These are phyloP conservation scores for Yarrowia sp. DNA, from an alignment of 805 yeast genomes.

Conservation along the genomic window DNA sequence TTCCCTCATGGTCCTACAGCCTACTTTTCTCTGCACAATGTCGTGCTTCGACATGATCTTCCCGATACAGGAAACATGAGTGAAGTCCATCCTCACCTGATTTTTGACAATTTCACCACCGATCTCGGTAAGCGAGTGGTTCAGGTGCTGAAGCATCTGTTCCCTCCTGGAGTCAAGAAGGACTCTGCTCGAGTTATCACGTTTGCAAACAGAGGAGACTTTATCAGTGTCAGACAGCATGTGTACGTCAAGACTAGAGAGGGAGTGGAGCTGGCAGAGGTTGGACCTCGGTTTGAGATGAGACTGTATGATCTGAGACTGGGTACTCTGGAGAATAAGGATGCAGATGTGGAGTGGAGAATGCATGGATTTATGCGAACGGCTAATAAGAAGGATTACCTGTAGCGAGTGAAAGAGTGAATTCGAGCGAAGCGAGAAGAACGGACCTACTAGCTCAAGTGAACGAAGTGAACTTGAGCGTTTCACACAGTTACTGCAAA, in stretches of 20 bases:
- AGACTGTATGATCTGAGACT: conserved; percentile 79
- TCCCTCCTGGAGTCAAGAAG: conserved; percentile 95
- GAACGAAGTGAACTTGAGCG: too few relatives aligned
- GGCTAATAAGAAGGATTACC: conserved; percentile 89
- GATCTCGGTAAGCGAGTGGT: conserved; percentile 79
- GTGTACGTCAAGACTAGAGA: conserved; percentile 87
- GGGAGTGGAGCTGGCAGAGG: conserved; percentile 86
- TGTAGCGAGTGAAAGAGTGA: conserved; percentile 39
- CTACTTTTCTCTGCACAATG: conserved; percentile 90
- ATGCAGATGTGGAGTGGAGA: conserved; percentile 98
- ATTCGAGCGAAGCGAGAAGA: too few relatives aligned
- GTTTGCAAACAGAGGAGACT: conserved; percentile 87
- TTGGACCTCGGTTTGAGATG: conserved; percentile 99
- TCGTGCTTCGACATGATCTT: conserved; percentile 89
- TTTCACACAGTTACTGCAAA: too few relatives aligned
- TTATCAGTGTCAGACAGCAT: conserved; percentile 92
- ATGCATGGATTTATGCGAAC: conserved; percentile 89
- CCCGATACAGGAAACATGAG: conserved; percentile 80
- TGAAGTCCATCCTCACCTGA: conserved; percentile 90
- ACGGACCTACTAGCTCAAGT: too few relatives aligned
- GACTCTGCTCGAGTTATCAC: conserved; percentile 90
- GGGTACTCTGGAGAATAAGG: conserved; percentile 91
- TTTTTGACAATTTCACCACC: conserved; percentile 84
- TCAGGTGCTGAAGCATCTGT: conserved; percentile 77
- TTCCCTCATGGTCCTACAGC: conserved; percentile 99